Conservation (phyloP, 208 protist species). For the Acanthamoeba quina region DNA sequence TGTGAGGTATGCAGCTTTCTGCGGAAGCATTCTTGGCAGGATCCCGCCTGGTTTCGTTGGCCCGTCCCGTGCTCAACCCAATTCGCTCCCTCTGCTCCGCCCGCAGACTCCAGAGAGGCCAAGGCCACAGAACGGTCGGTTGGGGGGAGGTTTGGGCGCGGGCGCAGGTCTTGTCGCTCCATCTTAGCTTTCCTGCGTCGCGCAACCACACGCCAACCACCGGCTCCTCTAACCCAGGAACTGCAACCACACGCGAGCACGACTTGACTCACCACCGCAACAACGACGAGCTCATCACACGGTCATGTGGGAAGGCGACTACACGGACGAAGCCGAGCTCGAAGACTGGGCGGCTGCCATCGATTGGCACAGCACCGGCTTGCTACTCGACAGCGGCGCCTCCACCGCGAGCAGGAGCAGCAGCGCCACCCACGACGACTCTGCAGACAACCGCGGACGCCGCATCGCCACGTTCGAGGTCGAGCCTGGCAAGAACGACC, state of each 20-base stretch:
- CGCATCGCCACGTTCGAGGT: no score
- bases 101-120: background rate
- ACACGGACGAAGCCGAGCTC: background rate
- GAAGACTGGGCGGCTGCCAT: background rate
- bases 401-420: background rate
- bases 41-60: background rate
- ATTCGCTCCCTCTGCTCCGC: background rate
- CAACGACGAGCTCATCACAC: background rate
- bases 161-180: no score
- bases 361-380: background rate
- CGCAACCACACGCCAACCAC: no score
- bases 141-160: no score
- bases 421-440: no score
- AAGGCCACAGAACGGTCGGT: background rate
- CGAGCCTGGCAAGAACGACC: no score
- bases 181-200: no score
- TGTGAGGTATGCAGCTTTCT: no score
- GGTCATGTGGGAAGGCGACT: background rate
- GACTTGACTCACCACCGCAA: no score
- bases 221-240: no score
- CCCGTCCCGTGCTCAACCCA: no score
- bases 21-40: background rate
- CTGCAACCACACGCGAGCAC: no score
- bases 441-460: background rate
- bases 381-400: background rate